Conservation (phyloP, 768 basidiomycete genomes). For the Amanita polypyramis region DNA sequence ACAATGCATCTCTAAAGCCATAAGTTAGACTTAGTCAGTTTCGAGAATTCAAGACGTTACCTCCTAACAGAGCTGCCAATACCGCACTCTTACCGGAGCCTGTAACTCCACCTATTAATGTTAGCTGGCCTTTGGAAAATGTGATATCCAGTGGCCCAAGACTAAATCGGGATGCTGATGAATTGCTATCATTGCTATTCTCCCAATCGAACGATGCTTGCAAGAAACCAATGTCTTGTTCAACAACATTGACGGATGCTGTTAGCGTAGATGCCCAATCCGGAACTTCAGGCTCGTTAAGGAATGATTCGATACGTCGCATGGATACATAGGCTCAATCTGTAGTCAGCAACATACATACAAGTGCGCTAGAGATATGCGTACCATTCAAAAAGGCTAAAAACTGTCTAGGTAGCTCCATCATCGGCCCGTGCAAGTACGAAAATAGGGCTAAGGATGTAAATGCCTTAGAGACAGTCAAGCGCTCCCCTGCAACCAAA, state of each 20-base stretch:
- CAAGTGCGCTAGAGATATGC: conserved; percentile 5
- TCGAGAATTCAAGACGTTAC: conserved; percentile 22
- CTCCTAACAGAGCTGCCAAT: conserved; percentile 55
- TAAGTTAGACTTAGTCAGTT: conserved; percentile 1
- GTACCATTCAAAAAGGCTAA: conserved; percentile 55
- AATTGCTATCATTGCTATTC: conserved; percentile 14
- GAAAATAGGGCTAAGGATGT: conserved; percentile 71
- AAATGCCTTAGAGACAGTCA: conserved; percentile 77
- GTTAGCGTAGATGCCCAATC: conserved; percentile 68
- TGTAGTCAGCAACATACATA: conserved; percentile 8
- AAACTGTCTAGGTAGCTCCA: conserved; percentile 49
- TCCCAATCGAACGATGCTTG: conserved; percentile 53
- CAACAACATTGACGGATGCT: conserved; percentile 11
- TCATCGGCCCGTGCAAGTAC: conserved; percentile 60
- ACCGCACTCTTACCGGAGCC: conserved; percentile 64
- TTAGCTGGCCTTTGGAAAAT: conserved; percentile 49
- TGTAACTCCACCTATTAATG: conserved; percentile 54
- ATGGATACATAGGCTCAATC: conserved; percentile 61
- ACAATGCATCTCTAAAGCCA: conserved; percentile 45
- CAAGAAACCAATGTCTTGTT: conserved; percentile 36
- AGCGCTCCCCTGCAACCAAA: conserved; percentile 45
- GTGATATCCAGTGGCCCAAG: conserved; percentile 45
- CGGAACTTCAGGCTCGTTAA: conserved; percentile 66
- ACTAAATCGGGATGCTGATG: conserved; percentile 31
- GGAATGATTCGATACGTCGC: conserved; percentile 68